A percentile compares a stretch with the other conserved stretches of the same genome.
These are phyloP conservation scores for Neofusicoccum sp. DNA, from an alignment of 2,329 filamentous ascomycete species.

Conservation along the genomic window DNA sequence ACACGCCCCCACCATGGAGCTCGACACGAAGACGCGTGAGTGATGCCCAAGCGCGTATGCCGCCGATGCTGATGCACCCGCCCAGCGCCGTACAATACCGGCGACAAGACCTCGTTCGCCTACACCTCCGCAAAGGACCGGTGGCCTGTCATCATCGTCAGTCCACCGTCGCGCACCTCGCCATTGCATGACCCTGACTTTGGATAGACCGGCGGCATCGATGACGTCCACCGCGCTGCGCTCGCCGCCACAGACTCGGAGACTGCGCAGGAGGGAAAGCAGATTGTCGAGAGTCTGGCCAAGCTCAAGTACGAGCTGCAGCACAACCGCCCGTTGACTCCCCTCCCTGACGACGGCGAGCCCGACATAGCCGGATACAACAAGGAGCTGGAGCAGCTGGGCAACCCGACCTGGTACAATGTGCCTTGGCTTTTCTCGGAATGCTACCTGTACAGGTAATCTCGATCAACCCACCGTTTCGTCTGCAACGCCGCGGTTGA, in stretches of 20 bases:
- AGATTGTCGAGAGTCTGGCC: conserved; percentile 74
- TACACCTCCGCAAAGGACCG: conserved; percentile 79
- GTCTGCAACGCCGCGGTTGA: background rate
- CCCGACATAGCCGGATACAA: conserved; percentile 81
- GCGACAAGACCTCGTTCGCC: conserved; percentile 82
- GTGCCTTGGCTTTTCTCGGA: conserved; percentile 88
- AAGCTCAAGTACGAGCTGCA: conserved; percentile 92
- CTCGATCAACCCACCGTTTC: background rate
- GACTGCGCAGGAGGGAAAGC: conserved; percentile 77
- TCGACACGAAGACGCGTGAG: conserved; percentile 72
- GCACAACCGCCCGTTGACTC: conserved; percentile 76
- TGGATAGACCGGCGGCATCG: conserved; percentile 79
- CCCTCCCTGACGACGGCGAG: conserved; percentile 72
- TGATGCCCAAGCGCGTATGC: conserved; percentile 22
- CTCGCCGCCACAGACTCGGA: conserved; percentile 58
- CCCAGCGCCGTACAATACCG: conserved; percentile 72
- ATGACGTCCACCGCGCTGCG: conserved; percentile 83
- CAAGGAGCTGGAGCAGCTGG: conserved; percentile 72
- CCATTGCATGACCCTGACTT: background rate
- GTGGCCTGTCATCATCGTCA: conserved; percentile 90
- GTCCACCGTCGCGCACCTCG: conserved; percentile 26
- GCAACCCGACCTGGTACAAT: conserved; percentile 75
- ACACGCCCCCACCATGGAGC: conserved; percentile 58
- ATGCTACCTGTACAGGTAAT: conserved; percentile 85
- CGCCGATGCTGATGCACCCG: background rate